Conservation (phyloP, 163 green algal species). For the Volvox carteri region DNA sequence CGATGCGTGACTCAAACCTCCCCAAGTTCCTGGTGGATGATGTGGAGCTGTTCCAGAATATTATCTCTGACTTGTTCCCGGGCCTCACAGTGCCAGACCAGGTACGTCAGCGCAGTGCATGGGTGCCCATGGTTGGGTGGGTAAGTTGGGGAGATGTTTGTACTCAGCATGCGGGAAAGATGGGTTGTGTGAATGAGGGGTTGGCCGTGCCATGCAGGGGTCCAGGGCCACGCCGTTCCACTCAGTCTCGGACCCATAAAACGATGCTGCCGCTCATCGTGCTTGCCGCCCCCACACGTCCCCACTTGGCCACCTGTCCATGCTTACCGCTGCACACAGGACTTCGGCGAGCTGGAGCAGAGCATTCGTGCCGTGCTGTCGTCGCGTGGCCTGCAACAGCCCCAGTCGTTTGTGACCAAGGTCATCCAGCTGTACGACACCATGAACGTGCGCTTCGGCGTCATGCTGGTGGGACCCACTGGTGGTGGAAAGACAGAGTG, state of each 20-base stretch:
- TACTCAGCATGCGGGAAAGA: too few relatives aligned
- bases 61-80: conserved; percentile 91
- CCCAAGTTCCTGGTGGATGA: conserved; percentile 91
- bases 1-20: conserved; percentile 90
- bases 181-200: too few relatives aligned
- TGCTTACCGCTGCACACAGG: conserved; percentile 57
- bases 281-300: too few relatives aligned
- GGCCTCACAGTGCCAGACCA: conserved; percentile 77
- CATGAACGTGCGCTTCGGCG: conserved; percentile 88
- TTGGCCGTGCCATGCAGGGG: too few relatives aligned
- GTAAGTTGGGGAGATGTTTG: too few relatives aligned
- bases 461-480: conserved; percentile 86
- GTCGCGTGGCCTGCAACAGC: conserved; percentile 70
- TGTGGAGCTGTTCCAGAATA: conserved; percentile 86
- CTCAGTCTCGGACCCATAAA: too few relatives aligned
- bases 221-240: too few relatives aligned
- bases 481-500: conserved; percentile 83
- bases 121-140: too few relatives aligned
- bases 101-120: too few relatives aligned
- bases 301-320: too few relatives aligned
- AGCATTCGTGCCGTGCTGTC: conserved; percentile 70
- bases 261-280: too few relatives aligned
- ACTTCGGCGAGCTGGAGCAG: conserved; percentile 82
- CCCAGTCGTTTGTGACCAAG: conserved; percentile 80
- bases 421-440: conserved; percentile 86